phyloP scores from a whole-genome alignment of 23 red algal species.

The Chondrus crispus region DNA sequence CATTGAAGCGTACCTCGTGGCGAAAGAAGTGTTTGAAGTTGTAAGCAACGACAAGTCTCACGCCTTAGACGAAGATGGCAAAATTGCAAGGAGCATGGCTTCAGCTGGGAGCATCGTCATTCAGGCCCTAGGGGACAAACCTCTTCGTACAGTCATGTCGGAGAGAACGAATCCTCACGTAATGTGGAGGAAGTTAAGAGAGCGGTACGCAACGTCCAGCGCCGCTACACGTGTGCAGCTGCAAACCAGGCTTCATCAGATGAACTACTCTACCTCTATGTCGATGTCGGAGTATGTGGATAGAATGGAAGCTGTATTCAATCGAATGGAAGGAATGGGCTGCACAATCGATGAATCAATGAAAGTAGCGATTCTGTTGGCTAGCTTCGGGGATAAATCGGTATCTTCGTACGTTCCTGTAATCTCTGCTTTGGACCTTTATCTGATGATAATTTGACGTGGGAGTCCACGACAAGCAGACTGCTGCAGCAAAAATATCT shows the following conservation, averaged over 20 bases:
- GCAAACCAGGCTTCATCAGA: neutral
- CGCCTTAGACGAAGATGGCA: too few species aligned
- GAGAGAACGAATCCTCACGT: neutral
- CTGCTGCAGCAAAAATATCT: neutral
- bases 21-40: neutral
- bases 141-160: neutral
- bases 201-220: neutral
- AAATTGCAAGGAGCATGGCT: too few species aligned
- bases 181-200: neutral
- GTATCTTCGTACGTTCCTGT: neutral
- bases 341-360: neutral
- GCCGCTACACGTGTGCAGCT: neutral
- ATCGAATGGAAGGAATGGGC: neutral
- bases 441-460: neutral
- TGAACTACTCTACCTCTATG: neutral
- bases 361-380: slow-evolving; percentile 10
- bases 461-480: neutral
- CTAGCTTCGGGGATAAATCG: neutral
- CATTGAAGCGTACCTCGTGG: neutral
- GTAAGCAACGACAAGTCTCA: neutral
- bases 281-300: neutral
- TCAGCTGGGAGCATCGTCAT: too few species aligned
- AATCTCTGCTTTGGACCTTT: neutral
- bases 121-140: neutral
- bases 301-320: neutral